These are phyloP conservation scores for Ophiostoma quercus DNA, from an alignment of 2,329 filamentous ascomycete species.

Conservation along the genomic window DNA sequence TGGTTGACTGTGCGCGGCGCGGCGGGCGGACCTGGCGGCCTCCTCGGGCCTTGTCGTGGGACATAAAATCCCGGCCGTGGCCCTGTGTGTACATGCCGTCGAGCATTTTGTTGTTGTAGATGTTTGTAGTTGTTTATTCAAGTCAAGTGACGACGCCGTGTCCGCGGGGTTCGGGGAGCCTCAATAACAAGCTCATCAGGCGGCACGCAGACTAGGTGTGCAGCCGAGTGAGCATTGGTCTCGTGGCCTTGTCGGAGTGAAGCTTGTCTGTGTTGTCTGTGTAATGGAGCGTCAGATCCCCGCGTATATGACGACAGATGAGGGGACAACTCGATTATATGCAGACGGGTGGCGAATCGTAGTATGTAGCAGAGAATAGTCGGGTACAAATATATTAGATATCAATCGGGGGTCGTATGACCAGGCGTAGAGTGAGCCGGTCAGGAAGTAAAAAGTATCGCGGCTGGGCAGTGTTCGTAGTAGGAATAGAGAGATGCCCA, in stretches of 20 bases:
- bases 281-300: not conserved
- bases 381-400: not conserved
- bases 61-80: not conserved
- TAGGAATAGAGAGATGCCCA: not conserved
- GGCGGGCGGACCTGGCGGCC: slow-evolving; percentile 38
- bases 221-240: not conserved
- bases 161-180: not conserved
- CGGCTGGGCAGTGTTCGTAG: not conserved
- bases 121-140: not conserved
- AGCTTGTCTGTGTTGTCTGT: not conserved
- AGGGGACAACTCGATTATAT: not conserved
- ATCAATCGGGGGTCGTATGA: not conserved
- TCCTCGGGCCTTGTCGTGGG: slow-evolving; percentile 23
- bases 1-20: slow-evolving; percentile 45
- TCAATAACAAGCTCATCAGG: slow-evolving; percentile 15
- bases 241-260: not conserved
- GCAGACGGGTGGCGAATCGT: not conserved
- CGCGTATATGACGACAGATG: slow-evolving; percentile 7
- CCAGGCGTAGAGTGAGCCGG: not conserved
- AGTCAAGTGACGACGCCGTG: not conserved
- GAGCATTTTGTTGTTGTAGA: not conserved
- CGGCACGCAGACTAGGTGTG: slow-evolving; percentile 12
- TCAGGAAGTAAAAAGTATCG: not conserved
- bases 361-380: not conserved
- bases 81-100: slow-evolving; percentile 2